Evolutionary conservation across 352 stramenopile genomes (phyloP).

Genomic region (Thalassiosira mediterranea): DNA sequence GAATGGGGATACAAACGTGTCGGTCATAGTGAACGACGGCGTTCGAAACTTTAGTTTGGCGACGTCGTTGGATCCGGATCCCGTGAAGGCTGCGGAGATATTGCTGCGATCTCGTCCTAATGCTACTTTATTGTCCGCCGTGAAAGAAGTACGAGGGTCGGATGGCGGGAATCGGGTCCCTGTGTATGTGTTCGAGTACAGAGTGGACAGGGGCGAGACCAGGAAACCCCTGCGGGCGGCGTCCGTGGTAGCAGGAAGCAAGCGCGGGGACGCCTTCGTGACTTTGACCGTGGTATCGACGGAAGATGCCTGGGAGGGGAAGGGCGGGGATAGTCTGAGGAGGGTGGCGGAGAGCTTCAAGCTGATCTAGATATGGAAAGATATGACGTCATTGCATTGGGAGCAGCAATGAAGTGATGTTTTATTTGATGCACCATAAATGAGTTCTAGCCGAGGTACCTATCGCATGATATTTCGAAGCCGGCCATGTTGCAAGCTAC

Average conservation of each 20-base stretch:
- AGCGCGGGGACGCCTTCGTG: conserved; percentile 41
- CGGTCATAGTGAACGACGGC: conserved; percentile 58
- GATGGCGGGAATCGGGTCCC: conserved; percentile 4
- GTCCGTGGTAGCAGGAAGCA: conserved; percentile 60
- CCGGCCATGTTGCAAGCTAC: too few species aligned
- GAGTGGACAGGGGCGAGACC: conserved; percentile 60
- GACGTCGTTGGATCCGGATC: conserved; percentile 43
- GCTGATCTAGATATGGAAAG: too few species aligned
- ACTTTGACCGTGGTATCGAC: conserved; percentile 73
- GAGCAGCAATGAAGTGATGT: too few species aligned
- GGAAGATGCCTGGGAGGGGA: conserved; percentile 43
- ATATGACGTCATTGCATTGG: too few species aligned
- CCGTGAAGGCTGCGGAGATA: conserved; percentile 52
- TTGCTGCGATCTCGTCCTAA: conserved; percentile 46
- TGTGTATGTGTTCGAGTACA: conserved; percentile 79
- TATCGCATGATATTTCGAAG: too few species aligned
- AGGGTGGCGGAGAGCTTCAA: conserved; percentile 71
- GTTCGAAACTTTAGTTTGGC: conserved; percentile 58
- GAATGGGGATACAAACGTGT: conserved; percentile 75
- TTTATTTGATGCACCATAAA: too few species aligned
- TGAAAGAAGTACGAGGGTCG: conserved; percentile 43
- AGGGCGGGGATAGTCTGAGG: conserved; percentile 42
- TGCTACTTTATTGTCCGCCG: conserved; percentile 53
- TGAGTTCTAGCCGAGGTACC: too few species aligned
- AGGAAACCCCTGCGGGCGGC: conserved; percentile 55